Percentiles rank a stretch among this genome's conserved stretches.
Conservation (phyloP, 495 filamentous ascomycete species). For the Trichoderma reesei region DNA sequence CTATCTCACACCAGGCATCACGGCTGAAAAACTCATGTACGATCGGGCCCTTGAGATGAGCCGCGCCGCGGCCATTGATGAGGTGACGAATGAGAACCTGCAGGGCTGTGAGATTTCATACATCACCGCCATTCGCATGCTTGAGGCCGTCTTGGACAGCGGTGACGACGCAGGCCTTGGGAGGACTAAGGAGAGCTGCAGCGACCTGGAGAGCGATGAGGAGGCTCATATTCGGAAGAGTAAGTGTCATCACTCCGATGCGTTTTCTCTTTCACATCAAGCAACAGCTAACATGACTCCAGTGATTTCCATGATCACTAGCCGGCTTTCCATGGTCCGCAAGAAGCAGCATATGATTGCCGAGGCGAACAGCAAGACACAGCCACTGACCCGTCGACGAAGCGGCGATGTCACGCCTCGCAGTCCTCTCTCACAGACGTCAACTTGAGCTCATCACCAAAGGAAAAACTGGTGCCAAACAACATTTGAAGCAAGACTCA, state of each 20-base stretch:
- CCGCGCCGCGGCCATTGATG: conserved; percentile 83
- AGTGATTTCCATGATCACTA: conserved; percentile 11
- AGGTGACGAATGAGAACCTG: conserved; percentile 85
- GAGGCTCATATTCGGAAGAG: conserved; percentile 15
- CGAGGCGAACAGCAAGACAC: conserved; percentile 8
- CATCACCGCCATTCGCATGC: conserved; percentile 79
- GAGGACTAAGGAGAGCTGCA: conserved; percentile 26
- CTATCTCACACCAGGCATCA: conserved; percentile 59
- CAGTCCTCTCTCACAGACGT: conserved; percentile 9
- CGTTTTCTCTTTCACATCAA: not conserved
- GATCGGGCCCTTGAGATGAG: conserved; percentile 97
- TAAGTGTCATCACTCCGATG: not conserved
- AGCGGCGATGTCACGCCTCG: conserved; percentile 11
- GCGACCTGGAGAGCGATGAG: conserved; percentile 19
- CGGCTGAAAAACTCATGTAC: conserved; percentile 96
- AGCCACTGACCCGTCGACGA: not conserved
- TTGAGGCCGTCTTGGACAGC: conserved; percentile 85
- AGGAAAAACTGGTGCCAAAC: not conserved
- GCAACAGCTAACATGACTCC: not conserved
- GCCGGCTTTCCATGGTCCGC: conserved; percentile 8
- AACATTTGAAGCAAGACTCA: not conserved
- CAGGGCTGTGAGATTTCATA: conserved; percentile 87
- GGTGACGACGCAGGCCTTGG: conserved; percentile 53
- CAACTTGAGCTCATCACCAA: not conserved
- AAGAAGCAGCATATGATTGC: conserved; percentile 12